Conservation (phyloP, 441 rosid species). For the Omphalea diandra region DNA sequence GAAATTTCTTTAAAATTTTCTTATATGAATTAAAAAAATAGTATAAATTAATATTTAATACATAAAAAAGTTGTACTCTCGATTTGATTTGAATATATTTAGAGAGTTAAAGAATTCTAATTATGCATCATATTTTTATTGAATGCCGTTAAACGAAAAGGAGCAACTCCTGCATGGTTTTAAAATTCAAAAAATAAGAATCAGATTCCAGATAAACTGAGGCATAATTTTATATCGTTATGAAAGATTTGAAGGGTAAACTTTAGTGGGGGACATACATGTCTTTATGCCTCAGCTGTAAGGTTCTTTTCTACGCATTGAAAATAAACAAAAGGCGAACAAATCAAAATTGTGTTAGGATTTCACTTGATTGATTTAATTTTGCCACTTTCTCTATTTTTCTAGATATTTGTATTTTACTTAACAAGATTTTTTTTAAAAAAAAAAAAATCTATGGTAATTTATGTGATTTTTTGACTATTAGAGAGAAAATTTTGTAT, state of each 20-base stretch:
- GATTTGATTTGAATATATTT: not conserved
- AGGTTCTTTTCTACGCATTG: not conserved
- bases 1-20: no score
- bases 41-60: no score
- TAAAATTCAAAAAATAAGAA: not conserved
- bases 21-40: no score
- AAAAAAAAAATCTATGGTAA: not conserved
- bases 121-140: not conserved
- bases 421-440: not conserved
- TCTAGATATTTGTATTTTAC: not conserved
- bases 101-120: not conserved
- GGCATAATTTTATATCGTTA: not conserved
- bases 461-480: conserved; percentile 7
- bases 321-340: not conserved
- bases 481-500: no score
- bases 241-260: not conserved
- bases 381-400: not conserved
- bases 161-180: not conserved
- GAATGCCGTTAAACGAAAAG: not conserved
- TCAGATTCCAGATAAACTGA: not conserved
- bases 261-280: not conserved
- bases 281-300: not conserved
- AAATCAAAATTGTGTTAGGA: not conserved
- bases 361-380: not conserved
- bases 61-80: not conserved